Base-by-base conservation (phyloP, 2,329 filamentous ascomycete genomes). In the Calonectria multiphialidica region DNA sequence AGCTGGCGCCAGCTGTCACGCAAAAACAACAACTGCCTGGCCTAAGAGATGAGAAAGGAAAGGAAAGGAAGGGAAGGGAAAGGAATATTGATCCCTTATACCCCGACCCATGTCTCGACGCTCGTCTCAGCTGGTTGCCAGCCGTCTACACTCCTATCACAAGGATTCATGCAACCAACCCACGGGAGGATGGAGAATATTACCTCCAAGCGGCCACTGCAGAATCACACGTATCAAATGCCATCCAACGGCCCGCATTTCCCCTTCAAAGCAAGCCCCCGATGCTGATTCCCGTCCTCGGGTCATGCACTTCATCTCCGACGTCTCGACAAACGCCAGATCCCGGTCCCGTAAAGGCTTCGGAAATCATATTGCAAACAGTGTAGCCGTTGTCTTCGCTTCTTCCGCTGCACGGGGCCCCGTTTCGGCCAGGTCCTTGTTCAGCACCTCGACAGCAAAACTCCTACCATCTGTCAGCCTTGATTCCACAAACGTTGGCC, bases 1-100 rank as follows among this genome's bases (percentile, higher is more conserved):
- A 73, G 71, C 76, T 79, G 77, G 68, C 72, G 44, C 49, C 73
- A 72, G 59, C 75, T 74, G 77, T 77, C 71, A 71, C 67, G 76
- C 74, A 75, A 63, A 71, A 30, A 69, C 55, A 68, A 61, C 74
- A 72, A 72, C 72, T 72, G 71, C 49, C 64, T 57, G 61, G 62
- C 45, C 64, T 70, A 74, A 68, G 65, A 68, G 66, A 67, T 33
- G 61, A 49, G 35, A 53, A 25, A 6, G 2, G 18, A 57, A 66
- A 59, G 28, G 68, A 53, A 44, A 45, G 64, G 49, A 57, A 66
- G 55, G 28, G 68, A 53, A 44, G 45, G 64, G 49, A 68, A 57
- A 30, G 67, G 61, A 61, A 28, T 55, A 42, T 66, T 67, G 67
- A 50, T 62, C 47, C 70, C 72, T 76, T 73, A 73, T 69, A 73